Evolutionary conservation across 1,139 yeast species (phyloP), one percentile per base, ranked within the genome.

Genomic region (Meyerozyma athensensis): DNA sequence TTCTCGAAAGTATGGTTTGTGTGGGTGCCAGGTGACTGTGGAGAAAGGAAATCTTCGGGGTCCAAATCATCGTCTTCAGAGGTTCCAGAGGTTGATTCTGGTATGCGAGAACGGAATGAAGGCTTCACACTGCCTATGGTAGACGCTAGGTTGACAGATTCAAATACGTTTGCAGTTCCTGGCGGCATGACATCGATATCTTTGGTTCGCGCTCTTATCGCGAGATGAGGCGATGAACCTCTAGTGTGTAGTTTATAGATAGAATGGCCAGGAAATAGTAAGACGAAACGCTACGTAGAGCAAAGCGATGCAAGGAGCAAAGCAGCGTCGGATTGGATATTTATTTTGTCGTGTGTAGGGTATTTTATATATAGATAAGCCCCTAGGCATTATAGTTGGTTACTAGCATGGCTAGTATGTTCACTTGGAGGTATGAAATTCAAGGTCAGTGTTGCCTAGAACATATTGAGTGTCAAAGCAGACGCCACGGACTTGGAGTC

Each of bases 401-500:
- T n/a, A n/a, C n/a, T n/a, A n/a, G n/a, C n/a, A n/a, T n/a, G n/a
- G n/a, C n/a, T n/a, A n/a, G n/a, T n/a, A n/a, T n/a, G n/a, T n/a
- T n/a, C n/a, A n/a, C n/a, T n/a, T n/a, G n/a, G n/a, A n/a, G n/a
- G n/a, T n/a, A n/a, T n/a, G n/a, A n/a, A n/a, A n/a, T n/a, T n/a
- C n/a, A n/a, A n/a, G n/a, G n/a, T n/a, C n/a, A n/a, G n/a, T n/a
- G n/a, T n/a, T n/a, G n/a, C 28, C 39, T 50, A 69, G 45, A 69
- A 62, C 52, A 65, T 61, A 43, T 66, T 67, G 36, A 71, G 58
- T 2, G 86, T 80, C 58, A 80, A 66, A 8, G 81, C 66, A 43
- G 70, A 74, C 3, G 84, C 84, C 17, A 80, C 79, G 36, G 74
- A 74, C 19, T 80, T 79, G 33, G 81, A 77, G 45, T 82, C 86